Percentiles rank a stretch among this genome's conserved stretches.
These are phyloP conservation scores for Adiantum capillusveneris DNA, from an alignment of 75 land plant genomes.

Conservation along the genomic window DNA sequence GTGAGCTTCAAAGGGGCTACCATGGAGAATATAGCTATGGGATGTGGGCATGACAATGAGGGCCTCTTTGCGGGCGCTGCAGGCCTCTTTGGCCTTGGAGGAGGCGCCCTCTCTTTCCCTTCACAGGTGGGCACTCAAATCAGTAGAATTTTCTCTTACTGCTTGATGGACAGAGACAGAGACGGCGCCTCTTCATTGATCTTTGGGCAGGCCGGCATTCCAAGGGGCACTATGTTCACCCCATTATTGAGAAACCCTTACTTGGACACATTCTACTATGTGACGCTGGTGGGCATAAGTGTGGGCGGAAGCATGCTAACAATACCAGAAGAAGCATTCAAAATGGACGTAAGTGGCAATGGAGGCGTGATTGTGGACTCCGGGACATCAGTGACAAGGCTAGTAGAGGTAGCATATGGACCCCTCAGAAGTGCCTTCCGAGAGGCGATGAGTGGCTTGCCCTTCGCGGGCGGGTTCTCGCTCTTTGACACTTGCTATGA, in stretches of 20 bases:
- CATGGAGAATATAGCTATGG: conserved; percentile 40
- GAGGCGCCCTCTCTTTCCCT: conserved; percentile 63
- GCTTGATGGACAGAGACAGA: conserved; percentile 70
- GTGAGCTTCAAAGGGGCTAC: conserved; percentile 37
- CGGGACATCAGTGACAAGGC: conserved; percentile 81
- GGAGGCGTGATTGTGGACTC: conserved; percentile 93
- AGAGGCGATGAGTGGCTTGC: conserved; percentile 36
- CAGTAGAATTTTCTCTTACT: conserved; percentile 64
- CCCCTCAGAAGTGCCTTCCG: conserved; percentile 62
- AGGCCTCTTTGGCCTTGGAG: conserved; percentile 78
- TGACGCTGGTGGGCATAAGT: conserved; percentile 55
- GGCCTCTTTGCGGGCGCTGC: conserved; percentile 76
- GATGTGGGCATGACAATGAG: conserved; percentile 89
- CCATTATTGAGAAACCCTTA: conserved; percentile 53
- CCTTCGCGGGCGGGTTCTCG: conserved; percentile 32
- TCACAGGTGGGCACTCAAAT: conserved; percentile 47
- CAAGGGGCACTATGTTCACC: conserved; percentile 29
- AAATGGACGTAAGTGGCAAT: conserved; percentile 41
- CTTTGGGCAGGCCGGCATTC: neutral
- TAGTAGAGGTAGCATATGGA: conserved; percentile 51
- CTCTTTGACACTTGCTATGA: conserved; percentile 63
- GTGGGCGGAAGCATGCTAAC: conserved; percentile 46
- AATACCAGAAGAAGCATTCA: conserved; percentile 42
- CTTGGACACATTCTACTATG: conserved; percentile 61
- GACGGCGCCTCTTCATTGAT: conserved; percentile 15